Evolutionary conservation across 2,329 filamentous ascomycete genomes (phyloP).

Genomic region (Clonostachys byssicola): DNA sequence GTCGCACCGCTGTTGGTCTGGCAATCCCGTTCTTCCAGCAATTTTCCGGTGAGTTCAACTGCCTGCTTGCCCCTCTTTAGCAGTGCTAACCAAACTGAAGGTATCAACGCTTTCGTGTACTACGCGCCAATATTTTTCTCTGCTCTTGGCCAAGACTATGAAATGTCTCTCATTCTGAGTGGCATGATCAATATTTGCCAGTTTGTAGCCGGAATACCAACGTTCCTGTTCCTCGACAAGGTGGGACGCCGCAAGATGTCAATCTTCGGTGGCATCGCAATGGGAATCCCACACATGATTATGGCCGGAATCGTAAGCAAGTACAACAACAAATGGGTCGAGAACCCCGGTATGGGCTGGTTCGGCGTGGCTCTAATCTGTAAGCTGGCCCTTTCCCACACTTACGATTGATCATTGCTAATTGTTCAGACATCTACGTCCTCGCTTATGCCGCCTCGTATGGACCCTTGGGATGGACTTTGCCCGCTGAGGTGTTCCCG

Average conservation of each 20-base stretch:
- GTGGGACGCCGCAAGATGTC: slow-evolving; percentile 38
- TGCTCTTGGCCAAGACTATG: slow-evolving; percentile 22
- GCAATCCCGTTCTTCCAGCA: slow-evolving; percentile 37
- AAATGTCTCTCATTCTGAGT: slow-evolving; percentile 31
- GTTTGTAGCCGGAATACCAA: slow-evolving; percentile 25
- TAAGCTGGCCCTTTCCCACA: background rate
- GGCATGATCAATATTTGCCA: slow-evolving; percentile 34
- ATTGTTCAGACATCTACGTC: slow-evolving; percentile 37
- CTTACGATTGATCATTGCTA: background rate
- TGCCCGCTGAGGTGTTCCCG: slow-evolving; percentile 57
- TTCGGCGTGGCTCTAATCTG: background rate
- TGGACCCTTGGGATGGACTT: slow-evolving; percentile 45
- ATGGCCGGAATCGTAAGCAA: slow-evolving; percentile 45
- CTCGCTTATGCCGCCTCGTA: slow-evolving; percentile 54
- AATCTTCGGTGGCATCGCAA: slow-evolving; percentile 41
- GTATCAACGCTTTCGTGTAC: slow-evolving; percentile 33
- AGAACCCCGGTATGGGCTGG: slow-evolving; percentile 46
- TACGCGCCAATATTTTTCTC: slow-evolving; percentile 38
- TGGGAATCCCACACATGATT: slow-evolving; percentile 43
- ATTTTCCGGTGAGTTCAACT: slow-evolving; percentile 17
- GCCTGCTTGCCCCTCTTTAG: slow-evolving; percentile 9
- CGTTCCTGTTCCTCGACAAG: slow-evolving; percentile 27
- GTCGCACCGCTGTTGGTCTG: slow-evolving; percentile 31
- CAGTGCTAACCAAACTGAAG: slow-evolving; percentile 31
- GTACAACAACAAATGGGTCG: slow-evolving; percentile 39